phyloP scores from a whole-genome alignment of 495 filamentous ascomycete genomes.

The Penicillium steckii region DNA sequence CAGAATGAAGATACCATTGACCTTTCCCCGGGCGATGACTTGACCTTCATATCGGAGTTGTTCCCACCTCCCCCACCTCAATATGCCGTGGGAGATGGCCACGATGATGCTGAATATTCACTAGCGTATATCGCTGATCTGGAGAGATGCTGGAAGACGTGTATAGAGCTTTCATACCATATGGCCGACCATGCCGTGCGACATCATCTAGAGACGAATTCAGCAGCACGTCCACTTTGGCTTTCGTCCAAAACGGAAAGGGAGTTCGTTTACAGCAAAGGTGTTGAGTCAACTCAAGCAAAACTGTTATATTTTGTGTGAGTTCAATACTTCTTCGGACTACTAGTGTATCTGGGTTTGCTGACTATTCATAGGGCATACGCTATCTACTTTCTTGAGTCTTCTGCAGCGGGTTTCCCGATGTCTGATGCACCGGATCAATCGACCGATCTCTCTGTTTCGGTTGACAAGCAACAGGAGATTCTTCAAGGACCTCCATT shows the following conservation, averaged over 20 bases:
- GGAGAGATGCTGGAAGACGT: conserved; percentile 29
- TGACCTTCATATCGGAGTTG: conserved; percentile 28
- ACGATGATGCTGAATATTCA: conserved; percentile 27
- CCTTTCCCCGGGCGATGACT: conserved; percentile 23
- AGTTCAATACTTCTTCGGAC: not conserved
- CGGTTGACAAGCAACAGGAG: conserved; percentile 15
- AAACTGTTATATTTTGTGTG: conserved; percentile 28
- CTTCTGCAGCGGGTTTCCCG: conserved; percentile 8
- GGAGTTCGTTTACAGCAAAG: conserved; percentile 28
- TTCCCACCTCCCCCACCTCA: conserved; percentile 33
- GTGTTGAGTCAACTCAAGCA: conserved; percentile 22
- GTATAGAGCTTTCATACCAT: conserved; percentile 27
- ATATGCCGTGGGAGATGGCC: conserved; percentile 13
- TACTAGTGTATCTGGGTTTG: too few species aligned
- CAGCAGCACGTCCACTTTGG: conserved; percentile 17
- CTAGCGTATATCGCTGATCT: conserved; percentile 30
- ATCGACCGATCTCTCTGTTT: not conserved
- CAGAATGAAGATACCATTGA: not conserved
- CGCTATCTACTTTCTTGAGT: conserved; percentile 31
- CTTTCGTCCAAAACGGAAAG: conserved; percentile 27
- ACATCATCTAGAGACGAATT: conserved; percentile 26
- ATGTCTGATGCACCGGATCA: not conserved
- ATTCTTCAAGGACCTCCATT: conserved; percentile 31
- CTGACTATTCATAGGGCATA: conserved; percentile 21
- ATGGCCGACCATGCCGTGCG: conserved; percentile 26